Evolutionary conservation across 805 yeast species (phyloP), one percentile per base, ranked within the genome.

Genomic region (Ogataea paradorogensis): DNA sequence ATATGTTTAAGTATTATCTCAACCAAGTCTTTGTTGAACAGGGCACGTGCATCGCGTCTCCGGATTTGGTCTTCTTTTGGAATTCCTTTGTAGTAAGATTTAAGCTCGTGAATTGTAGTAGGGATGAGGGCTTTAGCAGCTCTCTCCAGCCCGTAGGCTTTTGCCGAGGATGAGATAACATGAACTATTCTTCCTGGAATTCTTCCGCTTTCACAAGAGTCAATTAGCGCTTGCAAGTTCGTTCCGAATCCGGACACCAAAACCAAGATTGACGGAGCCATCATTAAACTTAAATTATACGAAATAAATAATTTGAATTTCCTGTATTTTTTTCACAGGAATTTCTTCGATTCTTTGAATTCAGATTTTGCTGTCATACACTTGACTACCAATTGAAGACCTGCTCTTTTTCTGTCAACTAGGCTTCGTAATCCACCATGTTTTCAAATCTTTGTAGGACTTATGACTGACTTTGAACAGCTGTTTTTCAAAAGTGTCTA

Each of bases 241-340:
- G 97, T 80, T 1, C 99, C 99, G 21, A 84, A 82, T 0, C 99
- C 99, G 0, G 98, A 90, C 15, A 93, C 93, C 27, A 93, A 74
- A 0, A 93, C 97, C 9, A 84, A 69, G 42, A 84, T 77, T 9
- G 52, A 52, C 5, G 61, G 52, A n/a, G 28, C 16, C 33, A 37
- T 27, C 15, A 14, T 18, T 20, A 20, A 20, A 20, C 7, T 20
- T 30, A 9, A 20, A 6, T 28, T 28, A 28, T 7, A 24, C 5
- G 25, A 20, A 16, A 10, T 34, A 27, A 34, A 24, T 28, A 15
- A 9, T 7, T 6, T 15, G n/a, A 4, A 20, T 9, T 25, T 33
- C 36, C 36, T 33, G 36, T 33, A 24, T 15, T 5, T 15, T 27
- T 27, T 34, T 21, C 22, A 27, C 30, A 27, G 30, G 30, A 11